A percentile compares a stretch with the other conserved stretches of the same genome.
phyloP scores from a whole-genome alignment of 2,329 filamentous ascomycete genomes.

The Elsinoe fawcettii region DNA sequence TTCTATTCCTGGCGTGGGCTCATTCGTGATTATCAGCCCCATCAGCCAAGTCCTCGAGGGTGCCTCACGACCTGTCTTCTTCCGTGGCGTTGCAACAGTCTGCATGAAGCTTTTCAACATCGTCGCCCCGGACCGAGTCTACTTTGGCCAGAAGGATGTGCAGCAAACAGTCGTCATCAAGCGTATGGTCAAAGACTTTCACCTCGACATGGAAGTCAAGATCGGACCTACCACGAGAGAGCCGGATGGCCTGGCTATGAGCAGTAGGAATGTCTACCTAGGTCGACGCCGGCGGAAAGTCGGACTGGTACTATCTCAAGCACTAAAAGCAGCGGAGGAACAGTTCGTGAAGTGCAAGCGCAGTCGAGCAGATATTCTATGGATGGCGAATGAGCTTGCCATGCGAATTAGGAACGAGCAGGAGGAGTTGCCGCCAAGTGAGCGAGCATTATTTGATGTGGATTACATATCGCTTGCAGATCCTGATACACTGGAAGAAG shows the following conservation, averaged over 20 bases:
- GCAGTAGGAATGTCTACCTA: conserved; percentile 89
- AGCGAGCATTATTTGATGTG: conserved; percentile 68
- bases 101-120: conserved; percentile 93
- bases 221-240: conserved; percentile 71
- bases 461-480: conserved; percentile 92
- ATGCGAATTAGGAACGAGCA: conserved; percentile 53
- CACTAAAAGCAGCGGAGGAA: conserved; percentile 62
- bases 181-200: conserved; percentile 80
- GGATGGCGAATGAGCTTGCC: conserved; percentile 57
- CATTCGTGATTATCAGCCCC: conserved; percentile 86
- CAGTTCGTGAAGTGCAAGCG: conserved; percentile 51
- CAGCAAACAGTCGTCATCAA: conserved; percentile 90
- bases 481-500: conserved; percentile 71
- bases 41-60: conserved; percentile 77
- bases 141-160: conserved; percentile 96
- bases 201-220: conserved; percentile 65
- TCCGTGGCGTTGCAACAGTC: conserved; percentile 89
- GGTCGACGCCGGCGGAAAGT: conserved; percentile 64
- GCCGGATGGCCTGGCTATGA: conserved; percentile 75
- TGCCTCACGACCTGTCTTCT: conserved; percentile 81
- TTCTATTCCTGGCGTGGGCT: conserved; percentile 68
- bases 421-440: conserved; percentile 47
- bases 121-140: conserved; percentile 66
- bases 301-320: conserved; percentile 63
- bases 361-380: conserved; percentile 60